Base-by-base conservation (phyloP, 176 grass and related monocot genomes). In the Rhynchospora tenuis region DNA sequence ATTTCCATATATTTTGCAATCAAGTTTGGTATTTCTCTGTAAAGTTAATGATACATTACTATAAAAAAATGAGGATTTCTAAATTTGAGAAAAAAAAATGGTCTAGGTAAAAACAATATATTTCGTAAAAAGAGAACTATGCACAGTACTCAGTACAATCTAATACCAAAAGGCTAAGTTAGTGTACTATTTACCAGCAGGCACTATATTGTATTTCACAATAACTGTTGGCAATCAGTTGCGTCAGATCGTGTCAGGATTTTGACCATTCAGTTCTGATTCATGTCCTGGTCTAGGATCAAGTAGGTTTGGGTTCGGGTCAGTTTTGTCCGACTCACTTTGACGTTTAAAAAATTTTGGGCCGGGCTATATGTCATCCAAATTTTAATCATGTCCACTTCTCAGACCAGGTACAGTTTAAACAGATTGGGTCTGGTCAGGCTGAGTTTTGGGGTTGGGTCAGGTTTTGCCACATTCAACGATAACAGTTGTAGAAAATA, bases 11-110 rank as follows among this genome's bases (percentile, higher is more conserved):
- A 81, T 59, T 86, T 81, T 9, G 87, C 78, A 60, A 98, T 84
- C 48, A 98, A 91, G 59, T 88, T 90, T 66, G 85, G 73, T 44
- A 89, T 85, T 58, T 90, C 86, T 84, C 95, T 95, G 88, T 42
- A 83, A 87, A 61, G 84, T 88, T 71, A 56, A 82, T 73, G 29
- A 17, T 59, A 50, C 33, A 79, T 64, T 70, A 57, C 61, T 51
- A 64, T 75, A 52, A 62, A 5, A 64, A 31, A 44, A 14, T 22
- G 17, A 38, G 23, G 24, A 85, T n/a, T 9, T 1, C 33, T 6
- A 19, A 47, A 82, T 23, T 23, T 27, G 6, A n/a, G 14, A 33
- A 84, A 13, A 57, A 73, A 20, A 28, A 20, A 66, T 0, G 22
- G 59, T 14, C 3, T 5, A 56, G 28, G 7, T 38, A 88, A 91